phyloP scores from a whole-genome alignment of 225 moss, liverwort and hornwort genomes.

The Lunularia cruciata region DNA sequence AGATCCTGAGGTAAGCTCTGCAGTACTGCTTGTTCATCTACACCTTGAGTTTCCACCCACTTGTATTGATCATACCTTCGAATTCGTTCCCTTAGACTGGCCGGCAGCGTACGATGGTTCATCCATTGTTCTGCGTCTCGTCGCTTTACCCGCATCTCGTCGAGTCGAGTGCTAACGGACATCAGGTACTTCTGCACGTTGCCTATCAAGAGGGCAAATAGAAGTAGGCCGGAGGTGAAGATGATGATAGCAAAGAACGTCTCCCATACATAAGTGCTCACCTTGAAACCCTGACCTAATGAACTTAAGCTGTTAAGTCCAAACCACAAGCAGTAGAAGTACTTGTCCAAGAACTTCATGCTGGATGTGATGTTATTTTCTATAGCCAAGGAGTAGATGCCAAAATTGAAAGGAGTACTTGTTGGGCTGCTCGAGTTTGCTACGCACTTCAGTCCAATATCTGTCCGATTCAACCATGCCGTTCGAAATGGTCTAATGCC shows the following conservation, averaged over 20 bases:
- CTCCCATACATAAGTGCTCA: conserved; percentile 38
- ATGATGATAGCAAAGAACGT: conserved; percentile 58
- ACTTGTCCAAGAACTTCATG: conserved; percentile 39
- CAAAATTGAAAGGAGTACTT: conserved; percentile 35
- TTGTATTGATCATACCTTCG: conserved; percentile 63
- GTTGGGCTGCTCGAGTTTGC: not conserved
- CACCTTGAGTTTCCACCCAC: conserved; percentile 62
- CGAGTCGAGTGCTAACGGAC: conserved; percentile 54
- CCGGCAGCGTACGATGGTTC: conserved; percentile 53
- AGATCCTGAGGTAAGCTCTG: conserved; percentile 61
- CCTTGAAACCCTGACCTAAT: conserved; percentile 48
- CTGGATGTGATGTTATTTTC: conserved; percentile 23
- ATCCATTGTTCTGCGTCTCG: conserved; percentile 71
- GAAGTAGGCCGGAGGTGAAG: conserved; percentile 55
- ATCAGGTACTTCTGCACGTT: conserved; percentile 72
- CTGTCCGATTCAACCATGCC: not conserved
- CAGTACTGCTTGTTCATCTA: conserved; percentile 61
- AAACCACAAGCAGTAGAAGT: conserved; percentile 63
- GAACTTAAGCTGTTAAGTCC: conserved; percentile 58
- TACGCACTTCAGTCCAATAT: not conserved
- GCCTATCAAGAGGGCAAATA: conserved; percentile 64
- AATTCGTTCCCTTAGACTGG: conserved; percentile 42
- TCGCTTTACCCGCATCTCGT: conserved; percentile 73
- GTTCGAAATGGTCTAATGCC: not conserved
- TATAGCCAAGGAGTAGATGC: conserved; percentile 46